Evolutionary conservation across 208 protist species (phyloP).

Genomic region (Wallacemonas rigidus): DNA sequence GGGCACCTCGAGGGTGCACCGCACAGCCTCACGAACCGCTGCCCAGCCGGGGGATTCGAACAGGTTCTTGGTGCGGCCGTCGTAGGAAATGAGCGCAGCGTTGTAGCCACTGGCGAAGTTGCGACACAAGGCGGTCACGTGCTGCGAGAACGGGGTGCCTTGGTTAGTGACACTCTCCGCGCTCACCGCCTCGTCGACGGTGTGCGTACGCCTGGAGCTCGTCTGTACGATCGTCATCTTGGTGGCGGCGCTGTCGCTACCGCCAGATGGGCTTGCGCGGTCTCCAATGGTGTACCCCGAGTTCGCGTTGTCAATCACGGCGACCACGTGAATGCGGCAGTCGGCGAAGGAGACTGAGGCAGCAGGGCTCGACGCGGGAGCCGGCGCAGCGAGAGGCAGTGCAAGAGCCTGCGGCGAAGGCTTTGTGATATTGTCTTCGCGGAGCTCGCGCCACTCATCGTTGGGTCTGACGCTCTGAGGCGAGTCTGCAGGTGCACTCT

Average conservation of each 20-base stretch:
- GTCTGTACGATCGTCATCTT: constrained; percentile 4
- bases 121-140: constrained; percentile 5
- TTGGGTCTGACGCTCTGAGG: not conserved
- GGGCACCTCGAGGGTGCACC: constrained; percentile 10
- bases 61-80: constrained; percentile 26
- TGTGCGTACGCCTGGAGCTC: not conserved
- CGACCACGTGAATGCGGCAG: constrained; percentile 31
- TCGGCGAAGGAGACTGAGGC: constrained; percentile 28
- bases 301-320: constrained; percentile 13
- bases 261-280: not conserved
- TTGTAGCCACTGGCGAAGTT: constrained; percentile 32
- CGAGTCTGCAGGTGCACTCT: not conserved
- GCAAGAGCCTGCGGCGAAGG: not conserved
- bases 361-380: not conserved
- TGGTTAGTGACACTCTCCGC: not conserved
- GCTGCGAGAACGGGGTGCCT: not conserved
- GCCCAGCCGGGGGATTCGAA: constrained; percentile 34
- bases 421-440: not conserved
- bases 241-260: constrained; percentile 1
- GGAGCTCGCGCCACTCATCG: constrained; percentile 5
- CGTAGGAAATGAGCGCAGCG: constrained; percentile 30
- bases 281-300: constrained; percentile 22
- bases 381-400: not conserved
- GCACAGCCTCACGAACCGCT: constrained; percentile 31
- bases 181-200: constrained; percentile 21